Conservation (phyloP, 805 yeast species). For the Candida ulmi region DNA sequence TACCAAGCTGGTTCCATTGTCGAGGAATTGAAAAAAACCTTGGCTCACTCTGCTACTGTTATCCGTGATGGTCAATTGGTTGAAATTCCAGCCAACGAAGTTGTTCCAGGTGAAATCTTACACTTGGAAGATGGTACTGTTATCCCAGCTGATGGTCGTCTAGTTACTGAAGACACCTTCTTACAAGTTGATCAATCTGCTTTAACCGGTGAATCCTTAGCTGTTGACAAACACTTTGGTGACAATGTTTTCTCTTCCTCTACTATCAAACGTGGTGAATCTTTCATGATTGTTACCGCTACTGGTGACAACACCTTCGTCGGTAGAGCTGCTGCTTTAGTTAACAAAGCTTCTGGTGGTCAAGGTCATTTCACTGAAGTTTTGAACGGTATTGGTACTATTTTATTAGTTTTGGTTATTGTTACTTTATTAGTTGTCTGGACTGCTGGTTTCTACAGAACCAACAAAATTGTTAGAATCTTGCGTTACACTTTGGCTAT, state of each 20-base stretch:
- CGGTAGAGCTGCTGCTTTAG: constrained; percentile 96
- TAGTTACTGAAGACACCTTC: constrained; percentile 79
- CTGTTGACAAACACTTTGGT: constrained; percentile 88
- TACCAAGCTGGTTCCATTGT: constrained; percentile 98
- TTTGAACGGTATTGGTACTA: constrained; percentile 95
- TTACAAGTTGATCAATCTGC: constrained; percentile 95
- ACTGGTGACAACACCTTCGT: constrained; percentile 95
- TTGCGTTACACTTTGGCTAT: constrained; percentile 91
- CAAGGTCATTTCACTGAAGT: constrained; percentile 96
- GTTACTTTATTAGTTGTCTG: constrained; percentile 83
- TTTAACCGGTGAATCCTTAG: constrained; percentile 95
- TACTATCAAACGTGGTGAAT: constrained; percentile 94
- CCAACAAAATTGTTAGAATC: constrained; percentile 79
- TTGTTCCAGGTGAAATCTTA: constrained; percentile 93
- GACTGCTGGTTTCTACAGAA: constrained; percentile 92
- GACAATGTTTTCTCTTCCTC: constrained; percentile 89
- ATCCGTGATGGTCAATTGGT: constrained; percentile 74
- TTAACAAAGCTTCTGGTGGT: constrained; percentile 90
- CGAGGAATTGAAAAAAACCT: constrained; percentile 90
- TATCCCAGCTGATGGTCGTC: constrained; percentile 89
- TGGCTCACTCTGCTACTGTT: constrained; percentile 84
- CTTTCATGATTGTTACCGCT: constrained; percentile 88
- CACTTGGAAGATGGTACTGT: constrained; percentile 92
- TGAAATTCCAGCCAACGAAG: constrained; percentile 77
- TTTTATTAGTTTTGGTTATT: constrained; percentile 82